These are phyloP conservation scores for Lathyrus aphaca DNA, from an alignment of 306 rosid species.

Conservation along the genomic window DNA sequence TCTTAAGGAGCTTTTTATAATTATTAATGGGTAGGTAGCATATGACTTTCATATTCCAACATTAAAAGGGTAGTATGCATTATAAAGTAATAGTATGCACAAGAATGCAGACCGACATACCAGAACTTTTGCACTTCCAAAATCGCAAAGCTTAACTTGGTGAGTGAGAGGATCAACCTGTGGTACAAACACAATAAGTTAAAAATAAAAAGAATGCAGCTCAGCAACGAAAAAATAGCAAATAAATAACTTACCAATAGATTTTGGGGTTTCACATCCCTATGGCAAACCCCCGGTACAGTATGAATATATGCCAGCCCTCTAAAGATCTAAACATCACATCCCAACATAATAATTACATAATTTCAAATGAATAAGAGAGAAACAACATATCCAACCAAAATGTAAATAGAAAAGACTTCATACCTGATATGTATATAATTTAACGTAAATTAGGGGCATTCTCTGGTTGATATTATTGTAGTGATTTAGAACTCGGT, in stretches of 20 bases:
- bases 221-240: constrained; percentile 18
- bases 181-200: constrained; percentile 31
- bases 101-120: constrained; percentile 51
- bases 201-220: constrained; percentile 10
- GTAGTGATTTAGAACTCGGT: constrained; percentile 80
- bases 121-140: constrained; percentile 95
- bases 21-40: constrained; percentile 6
- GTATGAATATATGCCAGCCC: constrained; percentile 92
- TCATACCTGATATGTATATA: constrained; percentile 91
- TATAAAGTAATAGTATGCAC: constrained; percentile 8
- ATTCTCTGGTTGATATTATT: constrained; percentile 81
- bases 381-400: constrained; percentile 14
- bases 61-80: constrained; percentile 1
- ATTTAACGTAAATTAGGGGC: constrained; percentile 91
- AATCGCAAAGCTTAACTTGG: constrained; percentile 93
- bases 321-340: constrained; percentile 71
- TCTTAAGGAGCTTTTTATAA: constrained; percentile 31
- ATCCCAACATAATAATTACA: constrained; percentile 33
- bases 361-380: constrained; percentile 17
- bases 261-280: constrained; percentile 96
- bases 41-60: background rate
- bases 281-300: constrained; percentile 87
- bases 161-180: constrained; percentile 95
- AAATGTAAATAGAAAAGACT: constrained; percentile 1
- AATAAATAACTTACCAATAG: constrained; percentile 66